Base-by-base conservation (phyloP, 768 basidiomycete genomes). In the Hygrophoropsis aurantiaca region DNA sequence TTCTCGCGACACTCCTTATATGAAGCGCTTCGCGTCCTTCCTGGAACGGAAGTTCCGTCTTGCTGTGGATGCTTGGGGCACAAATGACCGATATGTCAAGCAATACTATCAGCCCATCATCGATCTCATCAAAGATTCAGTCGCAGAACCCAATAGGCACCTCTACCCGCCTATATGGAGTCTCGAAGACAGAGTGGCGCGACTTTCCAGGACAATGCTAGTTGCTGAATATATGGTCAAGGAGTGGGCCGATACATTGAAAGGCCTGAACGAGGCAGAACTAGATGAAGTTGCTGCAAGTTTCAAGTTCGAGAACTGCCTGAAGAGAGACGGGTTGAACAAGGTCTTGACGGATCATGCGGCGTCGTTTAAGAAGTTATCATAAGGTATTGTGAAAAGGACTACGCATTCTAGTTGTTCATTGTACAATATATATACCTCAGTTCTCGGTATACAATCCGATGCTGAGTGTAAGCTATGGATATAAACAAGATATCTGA, bases 291-390 rank as follows among this genome's bases (percentile, higher is more conserved):
- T 75, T 19, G 73, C 73, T 2, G 64, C 61, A 32, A 68, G 65
- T 56, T 77, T 77, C 59, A 61, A 65, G 51, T 68, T 74, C 36
- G 70, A 68, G 42, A 67, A 73, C 44, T 74, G 73, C 52, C 45
- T 58, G 20, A 67, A 74, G 43, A 42, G 51, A 26, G 56, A 58
- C 20, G 56, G 57, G 13, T 35, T 57, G 45, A 57, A 57, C 37
- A 52, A 44, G 40, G 55, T 51, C n/a, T 46, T 60, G 49, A 53
- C 26, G 34, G 55, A 38, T n/a, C 36, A 38, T 16, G 36, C 36
- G 16, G 36, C 36, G 20, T 38, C 36, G 20, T 38, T 16, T 16
- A 38, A 38, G 36, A 34, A 34, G 16, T 34, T 10, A 16, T n/a
- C 10, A 34, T 34, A 16, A 10, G 16, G 11, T 34, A 34, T n/a